These are phyloP conservation scores for Claviceps spartinae DNA, from an alignment of 2,329 filamentous ascomycete species.

Conservation along the genomic window DNA sequence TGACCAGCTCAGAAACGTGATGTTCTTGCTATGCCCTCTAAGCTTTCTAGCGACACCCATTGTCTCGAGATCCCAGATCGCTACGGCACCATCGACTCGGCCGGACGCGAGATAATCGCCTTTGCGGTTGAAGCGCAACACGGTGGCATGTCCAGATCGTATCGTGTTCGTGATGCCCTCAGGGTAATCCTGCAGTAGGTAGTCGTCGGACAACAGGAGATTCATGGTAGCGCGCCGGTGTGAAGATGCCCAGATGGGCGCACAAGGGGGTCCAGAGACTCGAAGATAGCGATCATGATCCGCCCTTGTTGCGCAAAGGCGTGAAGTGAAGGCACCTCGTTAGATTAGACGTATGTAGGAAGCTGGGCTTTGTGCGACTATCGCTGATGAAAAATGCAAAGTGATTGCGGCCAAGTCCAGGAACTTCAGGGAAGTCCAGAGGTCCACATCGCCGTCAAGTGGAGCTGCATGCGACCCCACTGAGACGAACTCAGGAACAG, in stretches of 20 bases:
- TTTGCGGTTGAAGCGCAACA: slow-evolving; percentile 77
- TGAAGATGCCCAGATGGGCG: not conserved
- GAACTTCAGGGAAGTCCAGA: too few species aligned
- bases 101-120: slow-evolving; percentile 93
- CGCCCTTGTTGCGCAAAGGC: not conserved
- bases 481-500: too few species aligned
- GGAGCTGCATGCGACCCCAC: too few species aligned
- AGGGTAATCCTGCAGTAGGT: slow-evolving; percentile 67
- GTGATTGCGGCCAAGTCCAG: too few species aligned
- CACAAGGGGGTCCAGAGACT: not conserved
- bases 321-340: not conserved
- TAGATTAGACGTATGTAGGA: too few species aligned
- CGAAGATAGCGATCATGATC: not conserved
- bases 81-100: slow-evolving; percentile 83
- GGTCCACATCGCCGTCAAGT: too few species aligned
- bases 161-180: slow-evolving; percentile 82
- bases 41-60: slow-evolving; percentile 93
- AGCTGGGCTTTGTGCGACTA: too few species aligned
- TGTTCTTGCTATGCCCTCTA: slow-evolving; percentile 81
- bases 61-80: slow-evolving; percentile 94
- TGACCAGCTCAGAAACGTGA: slow-evolving; percentile 93
- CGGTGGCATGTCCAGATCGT: slow-evolving; percentile 54
- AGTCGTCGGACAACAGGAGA: slow-evolving; percentile 46
- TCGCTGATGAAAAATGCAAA: too few species aligned
- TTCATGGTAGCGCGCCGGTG: slow-evolving; percentile 32